Percentiles rank a stretch among this genome's conserved stretches.
Conservation (phyloP, 768 basidiomycete species). For the Grammothele lineata region DNA sequence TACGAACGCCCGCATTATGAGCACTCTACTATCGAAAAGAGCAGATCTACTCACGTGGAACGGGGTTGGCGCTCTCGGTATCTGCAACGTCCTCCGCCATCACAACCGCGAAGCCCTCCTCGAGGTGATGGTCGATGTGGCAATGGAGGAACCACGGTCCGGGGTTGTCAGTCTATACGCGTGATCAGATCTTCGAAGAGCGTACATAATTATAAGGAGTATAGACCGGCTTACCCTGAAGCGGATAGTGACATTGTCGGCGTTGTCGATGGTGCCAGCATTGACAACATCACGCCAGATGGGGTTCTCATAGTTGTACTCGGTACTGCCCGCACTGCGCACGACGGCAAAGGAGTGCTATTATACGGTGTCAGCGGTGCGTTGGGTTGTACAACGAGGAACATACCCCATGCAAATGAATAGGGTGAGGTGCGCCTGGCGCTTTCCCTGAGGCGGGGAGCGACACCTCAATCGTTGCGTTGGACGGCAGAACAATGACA, state of each 20-base stretch:
- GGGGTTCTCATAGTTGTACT: slow-evolving; percentile 35
- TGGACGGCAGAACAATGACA: slow-evolving; percentile 42
- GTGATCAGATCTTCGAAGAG: neutral
- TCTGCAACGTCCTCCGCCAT: slow-evolving; percentile 33
- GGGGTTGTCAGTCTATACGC: slow-evolving; percentile 67
- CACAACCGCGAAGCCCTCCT: slow-evolving; percentile 37
- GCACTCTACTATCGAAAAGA: neutral
- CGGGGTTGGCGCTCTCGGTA: slow-evolving; percentile 11
- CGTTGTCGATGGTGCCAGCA: slow-evolving; percentile 6
- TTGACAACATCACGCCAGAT: slow-evolving; percentile 29
- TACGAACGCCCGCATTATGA: no score
- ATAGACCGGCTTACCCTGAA: slow-evolving; percentile 14
- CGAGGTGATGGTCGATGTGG: slow-evolving; percentile 81
- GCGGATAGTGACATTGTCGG: slow-evolving; percentile 23
- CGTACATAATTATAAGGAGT: no score
- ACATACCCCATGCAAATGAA: slow-evolving; percentile 37
- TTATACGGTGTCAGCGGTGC: neutral
- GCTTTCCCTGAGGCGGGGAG: slow-evolving; percentile 39
- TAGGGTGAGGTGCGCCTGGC: slow-evolving; percentile 36
- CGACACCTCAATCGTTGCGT: slow-evolving; percentile 44
- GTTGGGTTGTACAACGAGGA: neutral
- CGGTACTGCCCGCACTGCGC: slow-evolving; percentile 28
- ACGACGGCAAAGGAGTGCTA: slow-evolving; percentile 39
- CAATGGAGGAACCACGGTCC: slow-evolving; percentile 85
- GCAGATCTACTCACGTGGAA: slow-evolving; percentile 11